Base-by-base conservation (phyloP, 2,329 filamentous ascomycete species). In the Stemphylium vesicarium region DNA sequence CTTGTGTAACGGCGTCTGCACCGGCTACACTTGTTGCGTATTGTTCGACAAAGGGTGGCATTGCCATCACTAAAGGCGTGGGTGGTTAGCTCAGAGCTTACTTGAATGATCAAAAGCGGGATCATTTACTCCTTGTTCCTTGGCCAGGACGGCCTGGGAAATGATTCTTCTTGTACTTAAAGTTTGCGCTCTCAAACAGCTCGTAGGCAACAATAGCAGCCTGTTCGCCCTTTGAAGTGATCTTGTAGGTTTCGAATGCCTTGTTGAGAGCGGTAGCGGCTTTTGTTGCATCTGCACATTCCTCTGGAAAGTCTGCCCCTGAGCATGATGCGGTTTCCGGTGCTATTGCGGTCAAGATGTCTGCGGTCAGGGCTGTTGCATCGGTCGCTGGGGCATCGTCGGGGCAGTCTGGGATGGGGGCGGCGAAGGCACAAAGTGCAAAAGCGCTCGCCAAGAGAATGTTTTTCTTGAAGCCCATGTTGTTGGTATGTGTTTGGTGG, bases 181-280 rank as follows among this genome's bases (percentile, higher is more conserved):
- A 90, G 59, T 87, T 81, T 18, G 53, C 85, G 1, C 84, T 86
- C 78, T 96, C 92, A 69, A 87, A 87, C 10, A 88, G 84, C 78
- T 91, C 88, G 68, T 92, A 80, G 11, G 87, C 81, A 38, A 95
- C 69, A 13, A 93, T 74, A 18, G 87, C 90, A 6, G 90, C 90
- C 69, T 89, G 86, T 64, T 89, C 84, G 18, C 80, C 82, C 18
- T 77, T 75, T 31, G 73, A 72, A 42, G 76, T 80, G 63, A 92
- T 78, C 3, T 72, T 61, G 79, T 91, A 88, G 10, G 79, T 75
- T 15, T 67, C 52, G 73, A 92, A 87, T 32, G 84, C 82, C 6
- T 76, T 62, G 66, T 78, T 77, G 56, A 94, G 80, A 60, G 77
- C 79, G 1, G 81, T 78, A 0, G 84, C 88, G 2, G 87, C 88